Evolutionary conservation across 148 eudicot species (phyloP).

Genomic region (Dianthus caryophyllus): DNA sequence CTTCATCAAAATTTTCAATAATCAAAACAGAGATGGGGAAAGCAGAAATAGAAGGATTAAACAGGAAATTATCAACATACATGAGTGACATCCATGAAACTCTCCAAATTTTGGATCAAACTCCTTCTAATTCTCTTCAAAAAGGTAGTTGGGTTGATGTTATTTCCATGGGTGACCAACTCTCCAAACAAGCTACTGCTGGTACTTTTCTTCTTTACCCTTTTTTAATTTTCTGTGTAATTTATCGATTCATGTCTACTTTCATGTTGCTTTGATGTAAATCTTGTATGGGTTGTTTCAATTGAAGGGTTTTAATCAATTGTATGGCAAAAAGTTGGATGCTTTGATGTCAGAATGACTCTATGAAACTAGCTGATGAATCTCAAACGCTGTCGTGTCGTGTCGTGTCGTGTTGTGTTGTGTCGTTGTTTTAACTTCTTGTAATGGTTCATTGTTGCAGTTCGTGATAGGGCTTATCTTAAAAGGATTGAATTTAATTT

Average conservation of each 20-base stretch:
- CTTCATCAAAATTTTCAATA: too few relatives aligned
- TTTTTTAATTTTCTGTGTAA: not conserved
- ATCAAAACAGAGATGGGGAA: constrained; percentile 38
- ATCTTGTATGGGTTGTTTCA: not conserved
- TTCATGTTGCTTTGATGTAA: not conserved
- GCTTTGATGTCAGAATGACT: not conserved
- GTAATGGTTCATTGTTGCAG: not conserved
- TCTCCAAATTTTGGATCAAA: constrained; percentile 56
- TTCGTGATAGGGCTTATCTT: not conserved
- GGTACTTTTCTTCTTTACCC: constrained; percentile 33
- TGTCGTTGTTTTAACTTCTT: not conserved
- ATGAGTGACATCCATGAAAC: constrained; percentile 59
- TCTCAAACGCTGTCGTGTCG: not conserved
- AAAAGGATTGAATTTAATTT: not conserved
- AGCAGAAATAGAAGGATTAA: constrained; percentile 36
- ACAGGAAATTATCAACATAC: constrained; percentile 31
- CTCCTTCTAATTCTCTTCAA: constrained; percentile 52
- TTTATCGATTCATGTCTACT: not conserved
- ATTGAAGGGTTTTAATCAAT: not conserved
- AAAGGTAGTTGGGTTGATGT: constrained; percentile 79
- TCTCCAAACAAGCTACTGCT: constrained; percentile 80
- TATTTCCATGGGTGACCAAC: constrained; percentile 63
- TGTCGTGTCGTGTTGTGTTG: too few relatives aligned
- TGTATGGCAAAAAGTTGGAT: not conserved
- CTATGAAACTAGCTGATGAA: not conserved